Evolutionary conservation across 371 early-diverging fungal genomes (phyloP).

Genomic region (Blastocladiella emersonii): DNA sequence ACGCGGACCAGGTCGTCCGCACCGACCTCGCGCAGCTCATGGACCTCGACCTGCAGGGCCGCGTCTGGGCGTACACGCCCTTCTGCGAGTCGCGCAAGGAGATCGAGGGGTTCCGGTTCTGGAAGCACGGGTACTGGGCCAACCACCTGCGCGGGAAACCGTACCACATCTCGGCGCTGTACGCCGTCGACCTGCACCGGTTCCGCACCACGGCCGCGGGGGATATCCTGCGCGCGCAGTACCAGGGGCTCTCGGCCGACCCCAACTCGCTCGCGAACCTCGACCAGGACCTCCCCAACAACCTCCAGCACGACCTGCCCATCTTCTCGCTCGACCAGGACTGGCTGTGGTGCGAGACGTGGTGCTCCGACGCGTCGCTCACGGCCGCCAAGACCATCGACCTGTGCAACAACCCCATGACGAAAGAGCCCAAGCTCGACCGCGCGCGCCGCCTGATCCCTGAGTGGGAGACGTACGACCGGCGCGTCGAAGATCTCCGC

Average conservation of each 20-base stretch:
- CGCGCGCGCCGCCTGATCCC: slow-evolving; percentile 80
- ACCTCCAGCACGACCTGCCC: slow-evolving; percentile 79
- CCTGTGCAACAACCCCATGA: slow-evolving; percentile 93
- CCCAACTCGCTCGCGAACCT: slow-evolving; percentile 81
- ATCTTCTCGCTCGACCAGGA: slow-evolving; percentile 85
- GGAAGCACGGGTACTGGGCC: slow-evolving; percentile 92
- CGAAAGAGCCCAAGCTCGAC: slow-evolving; percentile 90
- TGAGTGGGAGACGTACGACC: slow-evolving; percentile 76
- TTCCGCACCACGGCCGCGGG: slow-evolving; percentile 90
- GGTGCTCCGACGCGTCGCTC: slow-evolving; percentile 80
- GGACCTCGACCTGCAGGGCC: slow-evolving; percentile 77
- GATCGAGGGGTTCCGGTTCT: slow-evolving; percentile 92
- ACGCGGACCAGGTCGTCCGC: slow-evolving; percentile 91
- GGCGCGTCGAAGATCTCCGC: slow-evolving; percentile 3
- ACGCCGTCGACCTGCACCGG: slow-evolving; percentile 76
- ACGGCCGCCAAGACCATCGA: slow-evolving; percentile 87
- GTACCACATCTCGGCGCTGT: slow-evolving; percentile 92
- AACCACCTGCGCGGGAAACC: slow-evolving; percentile 69
- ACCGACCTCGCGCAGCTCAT: slow-evolving; percentile 80
- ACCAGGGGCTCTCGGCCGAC: slow-evolving; percentile 77
- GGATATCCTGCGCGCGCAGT: slow-evolving; percentile 80
- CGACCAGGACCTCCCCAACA: slow-evolving; percentile 94
- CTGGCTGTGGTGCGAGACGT: slow-evolving; percentile 96
- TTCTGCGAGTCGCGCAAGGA: slow-evolving; percentile 84
- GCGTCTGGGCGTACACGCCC: slow-evolving; percentile 90